Conservation (phyloP, 768 basidiomycete genomes). For the Roridomyces roridus region DNA sequence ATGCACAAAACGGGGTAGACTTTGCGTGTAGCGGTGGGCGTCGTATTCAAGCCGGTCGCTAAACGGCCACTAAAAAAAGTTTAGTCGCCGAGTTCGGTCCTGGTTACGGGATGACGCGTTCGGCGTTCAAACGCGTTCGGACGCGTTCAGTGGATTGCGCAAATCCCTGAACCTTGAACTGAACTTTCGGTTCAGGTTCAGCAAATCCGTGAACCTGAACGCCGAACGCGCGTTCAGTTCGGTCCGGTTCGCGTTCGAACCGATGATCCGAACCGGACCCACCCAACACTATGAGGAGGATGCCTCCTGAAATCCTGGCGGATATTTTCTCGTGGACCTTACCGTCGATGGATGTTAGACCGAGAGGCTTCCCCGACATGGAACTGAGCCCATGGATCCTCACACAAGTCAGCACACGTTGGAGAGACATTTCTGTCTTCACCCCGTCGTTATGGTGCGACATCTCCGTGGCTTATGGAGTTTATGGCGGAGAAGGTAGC, state of each 20-base stretch:
- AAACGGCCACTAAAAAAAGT: too few species aligned
- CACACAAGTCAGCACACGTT: neutral
- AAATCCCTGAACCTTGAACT: neutral
- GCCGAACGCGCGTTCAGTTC: slow-evolving; percentile 7
- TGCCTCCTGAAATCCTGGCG: slow-evolving; percentile 6
- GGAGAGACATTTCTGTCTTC: neutral
- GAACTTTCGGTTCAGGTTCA: neutral
- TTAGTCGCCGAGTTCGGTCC: too few species aligned
- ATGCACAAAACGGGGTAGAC: too few species aligned
- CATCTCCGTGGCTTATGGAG: neutral
- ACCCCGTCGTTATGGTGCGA: slow-evolving; percentile 10
- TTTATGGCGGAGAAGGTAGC: neutral
- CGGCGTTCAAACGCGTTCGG: slow-evolving; percentile 6
- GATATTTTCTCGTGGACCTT: slow-evolving; percentile 7
- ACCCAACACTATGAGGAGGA: too few species aligned
- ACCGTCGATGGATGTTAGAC: neutral
- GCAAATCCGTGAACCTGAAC: neutral
- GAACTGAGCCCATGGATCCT: neutral
- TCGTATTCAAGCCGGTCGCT: too few species aligned
- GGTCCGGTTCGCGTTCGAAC: slow-evolving; percentile 5
- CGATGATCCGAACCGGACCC: neutral
- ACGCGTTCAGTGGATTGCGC: neutral
- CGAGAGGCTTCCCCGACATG: neutral
- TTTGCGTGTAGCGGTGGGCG: too few species aligned
- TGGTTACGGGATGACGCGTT: too few species aligned